phyloP scores from a whole-genome alignment of 345 rosid genomes.

The Populus tremula region DNA sequence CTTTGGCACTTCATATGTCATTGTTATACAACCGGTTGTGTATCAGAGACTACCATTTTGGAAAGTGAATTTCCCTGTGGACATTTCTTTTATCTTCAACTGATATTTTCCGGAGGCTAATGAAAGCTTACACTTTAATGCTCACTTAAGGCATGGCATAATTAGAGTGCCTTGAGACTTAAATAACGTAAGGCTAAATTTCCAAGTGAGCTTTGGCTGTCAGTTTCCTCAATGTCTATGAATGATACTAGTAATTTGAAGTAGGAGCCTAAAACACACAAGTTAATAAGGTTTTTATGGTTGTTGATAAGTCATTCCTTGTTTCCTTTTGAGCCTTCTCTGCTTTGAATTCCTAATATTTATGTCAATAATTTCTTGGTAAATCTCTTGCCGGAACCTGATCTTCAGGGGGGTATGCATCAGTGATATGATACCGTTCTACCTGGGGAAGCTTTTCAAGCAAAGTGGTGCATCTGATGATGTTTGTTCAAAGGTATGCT shows the following conservation, averaged over 20 bases:
- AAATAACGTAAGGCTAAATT: not conserved
- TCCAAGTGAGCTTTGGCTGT: not conserved
- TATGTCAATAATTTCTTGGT: constrained; percentile 9
- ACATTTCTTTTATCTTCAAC: not conserved
- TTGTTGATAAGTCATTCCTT: not conserved
- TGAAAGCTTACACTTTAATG: not conserved
- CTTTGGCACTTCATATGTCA: constrained; percentile 3
- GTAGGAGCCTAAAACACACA: not conserved
- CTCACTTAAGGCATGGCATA: no score
- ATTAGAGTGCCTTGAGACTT: not conserved
- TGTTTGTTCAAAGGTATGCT: constrained; percentile 71
- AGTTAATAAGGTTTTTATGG: not conserved
- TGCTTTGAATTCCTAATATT: not conserved
- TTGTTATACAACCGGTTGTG: not conserved
- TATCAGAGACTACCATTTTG: not conserved
- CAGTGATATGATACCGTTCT: constrained; percentile 94
- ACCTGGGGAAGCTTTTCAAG: constrained; percentile 71
- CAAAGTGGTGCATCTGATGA: constrained; percentile 71
- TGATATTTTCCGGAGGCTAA: not conserved
- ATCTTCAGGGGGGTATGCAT: constrained; percentile 70
- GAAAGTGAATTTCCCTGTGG: constrained; percentile 4
- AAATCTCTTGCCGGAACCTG: constrained; percentile 15
- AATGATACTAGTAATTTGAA: not conserved
- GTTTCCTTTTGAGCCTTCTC: not conserved
- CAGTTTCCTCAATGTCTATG: not conserved